Evolutionary conservation across 176 grass and related monocot genomes (phyloP).

Genomic region (Olyra latifolia): DNA sequence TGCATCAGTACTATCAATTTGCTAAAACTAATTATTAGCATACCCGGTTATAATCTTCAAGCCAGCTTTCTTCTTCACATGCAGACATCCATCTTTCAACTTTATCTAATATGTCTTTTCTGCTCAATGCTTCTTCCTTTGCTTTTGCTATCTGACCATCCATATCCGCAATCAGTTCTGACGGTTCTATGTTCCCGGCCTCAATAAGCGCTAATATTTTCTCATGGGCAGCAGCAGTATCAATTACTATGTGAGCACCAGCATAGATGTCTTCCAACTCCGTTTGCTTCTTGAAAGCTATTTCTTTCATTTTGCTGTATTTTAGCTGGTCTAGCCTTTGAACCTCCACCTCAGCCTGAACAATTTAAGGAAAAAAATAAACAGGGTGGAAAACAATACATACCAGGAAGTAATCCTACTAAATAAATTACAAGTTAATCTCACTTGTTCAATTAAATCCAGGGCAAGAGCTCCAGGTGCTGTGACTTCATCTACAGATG

Average conservation of each 20-base stretch:
- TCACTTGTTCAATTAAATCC: slow-evolving; percentile 97
- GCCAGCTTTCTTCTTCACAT: slow-evolving; percentile 99
- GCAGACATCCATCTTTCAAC: slow-evolving; percentile 98
- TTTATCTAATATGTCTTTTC: slow-evolving; percentile 97
- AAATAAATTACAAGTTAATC: slow-evolving; percentile 21
- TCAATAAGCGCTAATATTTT: slow-evolving; percentile 84
- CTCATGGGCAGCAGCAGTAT: slow-evolving; percentile 69
- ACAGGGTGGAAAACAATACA: slow-evolving; percentile 15
- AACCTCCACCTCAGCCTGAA: slow-evolving; percentile 77
- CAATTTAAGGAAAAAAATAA: slow-evolving; percentile 24
- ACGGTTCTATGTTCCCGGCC: slow-evolving; percentile 87
- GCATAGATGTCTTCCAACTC: slow-evolving; percentile 85
- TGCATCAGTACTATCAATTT: not conserved
- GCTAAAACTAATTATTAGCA: slow-evolving; percentile 14
- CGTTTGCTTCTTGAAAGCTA: slow-evolving; percentile 88
- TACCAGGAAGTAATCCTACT: not conserved
- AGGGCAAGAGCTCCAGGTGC: slow-evolving; percentile 80
- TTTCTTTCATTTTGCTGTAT: slow-evolving; percentile 92
- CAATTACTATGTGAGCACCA: slow-evolving; percentile 82
- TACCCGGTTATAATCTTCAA: slow-evolving; percentile 98
- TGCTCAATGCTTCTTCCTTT: slow-evolving; percentile 94
- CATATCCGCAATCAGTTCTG: slow-evolving; percentile 95
- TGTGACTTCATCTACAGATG: slow-evolving; percentile 82
- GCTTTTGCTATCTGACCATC: slow-evolving; percentile 85
- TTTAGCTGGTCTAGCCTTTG: slow-evolving; percentile 79